Evolutionary conservation across 1,284 basidiomycete species (phyloP).

Genomic region (Leccinum fallax): DNA sequence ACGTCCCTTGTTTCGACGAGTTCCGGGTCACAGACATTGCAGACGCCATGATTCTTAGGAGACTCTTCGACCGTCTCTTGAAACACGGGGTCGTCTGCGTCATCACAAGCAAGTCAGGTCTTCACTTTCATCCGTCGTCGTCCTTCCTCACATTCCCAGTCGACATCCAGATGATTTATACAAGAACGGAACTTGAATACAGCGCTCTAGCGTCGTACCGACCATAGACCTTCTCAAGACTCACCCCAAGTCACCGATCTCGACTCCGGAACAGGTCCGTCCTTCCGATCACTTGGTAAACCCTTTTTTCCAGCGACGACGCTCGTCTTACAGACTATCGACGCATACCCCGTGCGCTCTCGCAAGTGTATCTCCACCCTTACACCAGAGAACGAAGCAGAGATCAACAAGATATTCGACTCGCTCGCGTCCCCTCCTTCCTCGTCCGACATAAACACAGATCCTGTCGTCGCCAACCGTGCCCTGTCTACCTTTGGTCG

Average conservation of each 20-base stretch:
- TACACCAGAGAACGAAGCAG: slow-evolving; percentile 60
- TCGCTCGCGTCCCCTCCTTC: slow-evolving; percentile 60
- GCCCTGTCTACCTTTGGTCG: slow-evolving; percentile 89
- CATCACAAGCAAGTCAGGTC: slow-evolving; percentile 91
- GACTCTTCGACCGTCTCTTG: slow-evolving; percentile 84
- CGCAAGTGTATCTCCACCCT: slow-evolving; percentile 91
- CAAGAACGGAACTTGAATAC: slow-evolving; percentile 61
- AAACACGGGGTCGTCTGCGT: slow-evolving; percentile 92
- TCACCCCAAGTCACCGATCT: slow-evolving; percentile 85
- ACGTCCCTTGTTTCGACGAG: slow-evolving; percentile 96
- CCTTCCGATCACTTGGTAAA: background rate
- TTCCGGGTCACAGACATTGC: slow-evolving; percentile 99
- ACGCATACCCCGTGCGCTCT: slow-evolving; percentile 85
- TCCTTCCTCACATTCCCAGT: slow-evolving; percentile 45
- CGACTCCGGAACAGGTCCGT: slow-evolving; percentile 87
- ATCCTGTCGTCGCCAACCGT: slow-evolving; percentile 66
- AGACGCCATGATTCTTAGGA: slow-evolving; percentile 96
- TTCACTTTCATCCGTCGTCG: background rate
- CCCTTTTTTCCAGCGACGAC: slow-evolving; percentile 1
- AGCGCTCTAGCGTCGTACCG: slow-evolving; percentile 92
- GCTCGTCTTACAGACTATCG: slow-evolving; percentile 77
- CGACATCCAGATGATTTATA: slow-evolving; percentile 97
- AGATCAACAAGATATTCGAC: slow-evolving; percentile 83
- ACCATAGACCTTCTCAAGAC: slow-evolving; percentile 93
- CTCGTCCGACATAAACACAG: slow-evolving; percentile 28